Base-by-base conservation (phyloP, 2,329 filamentous ascomycete species). In the Seiridium unicorne region DNA sequence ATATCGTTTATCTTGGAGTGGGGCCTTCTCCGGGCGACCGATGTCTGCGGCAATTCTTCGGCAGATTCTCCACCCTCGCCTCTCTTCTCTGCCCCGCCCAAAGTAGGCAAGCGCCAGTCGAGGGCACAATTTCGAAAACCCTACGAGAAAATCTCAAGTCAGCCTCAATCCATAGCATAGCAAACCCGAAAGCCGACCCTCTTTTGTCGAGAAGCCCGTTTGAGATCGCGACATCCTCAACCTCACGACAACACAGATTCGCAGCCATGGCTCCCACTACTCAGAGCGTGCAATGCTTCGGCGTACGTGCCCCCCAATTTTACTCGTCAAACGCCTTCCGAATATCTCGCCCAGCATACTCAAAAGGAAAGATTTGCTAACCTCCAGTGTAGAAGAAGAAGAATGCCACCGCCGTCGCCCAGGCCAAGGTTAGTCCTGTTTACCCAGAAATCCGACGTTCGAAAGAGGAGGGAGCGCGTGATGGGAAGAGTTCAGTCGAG, bases 251-350 rank as follows among this genome's bases (percentile, higher is more conserved):
- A 62, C 60, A 66, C 63, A 65, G 61, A 62, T 51, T 58, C 76
- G 76, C 78, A 84, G 91, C 77, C 81, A 92, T 92, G 88, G 89
- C 90, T 81, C 83, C 88, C 75, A 83, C 88, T 75, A 83, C 85
- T 73, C 89, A 91, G 83, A 90, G 87, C 81, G 90, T 93, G 76
- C 93, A 97, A 88, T 97, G 93, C 91, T 97, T 98, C 91, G 93
- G 93, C 89, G 18, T 26, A 26, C 18, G 18, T 26, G 18, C 18
- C 18, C 18, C 18, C 18, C 18, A 26, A 26, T 26, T 26, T 26
- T 26, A 26, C 18, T 26, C 18, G 18, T 26, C 18, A 26, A 26
- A 26, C 18, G 18, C 18, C 18, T 26, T 26, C 18, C 18, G 18
- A 26, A 26, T 26, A 26, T 26, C 18, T 26, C 18, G 18, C 18